phyloP scores from a whole-genome alignment of 495 filamentous ascomycete species.

The Penicillium cosmopolitanum region DNA sequence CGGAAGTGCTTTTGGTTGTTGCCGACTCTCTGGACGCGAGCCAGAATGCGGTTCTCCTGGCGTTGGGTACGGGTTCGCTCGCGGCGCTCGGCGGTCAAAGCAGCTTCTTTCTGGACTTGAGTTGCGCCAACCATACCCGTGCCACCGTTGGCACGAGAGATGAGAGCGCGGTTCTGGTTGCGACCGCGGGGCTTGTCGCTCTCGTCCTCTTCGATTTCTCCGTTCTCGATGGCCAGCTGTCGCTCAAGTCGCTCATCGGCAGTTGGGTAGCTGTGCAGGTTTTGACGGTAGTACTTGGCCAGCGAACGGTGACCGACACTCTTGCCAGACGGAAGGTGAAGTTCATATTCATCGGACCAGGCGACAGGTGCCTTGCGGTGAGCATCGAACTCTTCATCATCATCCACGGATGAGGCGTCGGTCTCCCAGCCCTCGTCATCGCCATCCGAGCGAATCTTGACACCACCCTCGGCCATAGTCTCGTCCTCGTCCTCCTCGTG shows the following conservation, averaged over 20 bases:
- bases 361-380: conserved; percentile 62
- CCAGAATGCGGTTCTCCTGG: conserved; percentile 59
- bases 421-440: conserved; percentile 87
- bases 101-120: conserved; percentile 69
- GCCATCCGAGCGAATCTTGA: conserved; percentile 45
- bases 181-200: conserved; percentile 39
- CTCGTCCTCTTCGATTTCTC: conserved; percentile 50
- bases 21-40: conserved; percentile 62
- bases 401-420: conserved; percentile 80
- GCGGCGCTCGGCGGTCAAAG: conserved; percentile 64
- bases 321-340: conserved; percentile 89
- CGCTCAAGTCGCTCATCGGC: conserved; percentile 60
- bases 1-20: conserved; percentile 82
- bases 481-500: conserved; percentile 61
- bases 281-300: conserved; percentile 87
- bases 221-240: conserved; percentile 51
- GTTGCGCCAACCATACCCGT: conserved; percentile 75
- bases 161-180: conserved; percentile 61
- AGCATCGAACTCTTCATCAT: conserved; percentile 52
- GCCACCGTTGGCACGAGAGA: conserved; percentile 70
- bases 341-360: conserved; percentile 88
- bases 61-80: conserved; percentile 64
- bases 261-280: conserved; percentile 80
- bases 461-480: conserved; percentile 39
- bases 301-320: conserved; percentile 90